phyloP scores from a whole-genome alignment of 768 basidiomycete genomes.

The Basidioascus undulatus region DNA sequence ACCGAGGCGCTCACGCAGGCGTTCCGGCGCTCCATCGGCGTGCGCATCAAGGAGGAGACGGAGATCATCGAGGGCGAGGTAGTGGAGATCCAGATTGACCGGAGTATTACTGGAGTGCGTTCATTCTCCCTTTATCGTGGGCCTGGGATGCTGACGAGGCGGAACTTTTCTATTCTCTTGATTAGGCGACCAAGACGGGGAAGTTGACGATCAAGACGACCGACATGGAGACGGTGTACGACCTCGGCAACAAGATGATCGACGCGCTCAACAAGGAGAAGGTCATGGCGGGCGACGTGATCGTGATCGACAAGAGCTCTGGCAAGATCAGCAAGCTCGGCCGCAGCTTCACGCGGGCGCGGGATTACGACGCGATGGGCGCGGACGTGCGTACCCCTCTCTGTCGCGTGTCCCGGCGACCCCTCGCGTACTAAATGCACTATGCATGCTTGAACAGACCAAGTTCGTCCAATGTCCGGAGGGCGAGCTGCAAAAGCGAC shows the following conservation, averaged over 20 bases:
- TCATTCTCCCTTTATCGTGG: not conserved
- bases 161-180: not conserved
- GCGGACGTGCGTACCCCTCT: slow-evolving; percentile 48
- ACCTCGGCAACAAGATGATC: slow-evolving; percentile 97
- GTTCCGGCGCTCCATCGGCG: slow-evolving; percentile 84
- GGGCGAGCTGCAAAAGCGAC: slow-evolving; percentile 91
- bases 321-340: slow-evolving; percentile 93
- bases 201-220: slow-evolving; percentile 94
- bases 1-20: slow-evolving; percentile 95
- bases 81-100: slow-evolving; percentile 93
- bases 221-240: slow-evolving; percentile 99
- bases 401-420: not conserved
- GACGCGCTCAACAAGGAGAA: slow-evolving; percentile 93
- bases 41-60: slow-evolving; percentile 89
- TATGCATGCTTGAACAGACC: slow-evolving; percentile 50
- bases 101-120: slow-evolving; percentile 71
- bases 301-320: slow-evolving; percentile 90
- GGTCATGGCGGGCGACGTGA: slow-evolving; percentile 72
- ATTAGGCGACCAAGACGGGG: slow-evolving; percentile 85
- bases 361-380: slow-evolving; percentile 98
- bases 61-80: slow-evolving; percentile 96
- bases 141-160: not conserved
- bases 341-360: slow-evolving; percentile 81
- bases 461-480: slow-evolving; percentile 96
- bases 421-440: not conserved